phyloP scores from a whole-genome alignment of 192 early-diverging fungal species.

The Linnemannia hyalina region DNA sequence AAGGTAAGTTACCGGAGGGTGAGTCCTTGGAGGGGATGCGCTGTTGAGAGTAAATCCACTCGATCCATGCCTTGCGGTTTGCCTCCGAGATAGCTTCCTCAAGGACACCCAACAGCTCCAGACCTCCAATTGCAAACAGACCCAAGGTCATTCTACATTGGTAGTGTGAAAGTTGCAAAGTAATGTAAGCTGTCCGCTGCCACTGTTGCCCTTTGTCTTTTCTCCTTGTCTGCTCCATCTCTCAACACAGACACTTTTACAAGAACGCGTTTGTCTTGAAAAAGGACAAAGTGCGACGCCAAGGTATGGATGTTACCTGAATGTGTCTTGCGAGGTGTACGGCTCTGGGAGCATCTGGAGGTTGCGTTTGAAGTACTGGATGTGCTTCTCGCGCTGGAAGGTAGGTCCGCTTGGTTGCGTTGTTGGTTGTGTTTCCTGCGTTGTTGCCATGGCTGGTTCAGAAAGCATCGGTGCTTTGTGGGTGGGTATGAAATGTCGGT shows the following conservation, averaged over 20 bases:
- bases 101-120: conserved; percentile 84
- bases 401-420: not conserved
- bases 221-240: not conserved
- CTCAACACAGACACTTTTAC: not conserved
- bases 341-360: conserved; percentile 80
- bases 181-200: not conserved
- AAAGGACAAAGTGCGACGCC: too few relatives aligned
- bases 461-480: not conserved
- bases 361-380: conserved; percentile 78
- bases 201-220: not conserved
- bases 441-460: not conserved
- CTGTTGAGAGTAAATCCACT: conserved; percentile 98
- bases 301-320: conserved; percentile 60
- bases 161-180: not conserved
- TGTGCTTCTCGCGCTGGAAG: conserved; percentile 64
- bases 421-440: not conserved
- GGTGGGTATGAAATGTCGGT: not conserved
- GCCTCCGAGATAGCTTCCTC: conserved; percentile 65
- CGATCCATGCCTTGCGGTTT: conserved; percentile 79
- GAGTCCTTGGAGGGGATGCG: conserved; percentile 59
- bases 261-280: not conserved
- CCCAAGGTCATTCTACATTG: conserved; percentile 85
- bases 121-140: conserved; percentile 84
- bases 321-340: conserved; percentile 78
- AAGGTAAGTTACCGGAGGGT: not conserved